Conservation (phyloP, 768 basidiomycete species). For the Lactarius vividus region DNA sequence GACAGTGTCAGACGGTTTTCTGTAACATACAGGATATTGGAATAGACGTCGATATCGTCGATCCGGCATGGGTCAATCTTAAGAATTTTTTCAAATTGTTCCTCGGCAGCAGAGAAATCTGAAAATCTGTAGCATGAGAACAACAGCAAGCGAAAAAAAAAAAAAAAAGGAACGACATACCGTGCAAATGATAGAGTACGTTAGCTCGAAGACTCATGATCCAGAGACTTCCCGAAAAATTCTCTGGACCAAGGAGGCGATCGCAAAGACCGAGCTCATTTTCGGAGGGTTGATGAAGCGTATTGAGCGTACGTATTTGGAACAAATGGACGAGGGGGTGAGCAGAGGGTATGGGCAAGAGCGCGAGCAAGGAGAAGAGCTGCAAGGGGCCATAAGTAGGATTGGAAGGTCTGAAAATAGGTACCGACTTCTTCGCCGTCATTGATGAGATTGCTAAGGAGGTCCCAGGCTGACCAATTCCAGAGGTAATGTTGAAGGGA, state of each 20-base stretch:
- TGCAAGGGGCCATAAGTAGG: constrained; percentile 29
- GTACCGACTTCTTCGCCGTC: constrained; percentile 26
- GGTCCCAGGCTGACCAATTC: constrained; percentile 28
- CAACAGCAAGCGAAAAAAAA: constrained; percentile 6
- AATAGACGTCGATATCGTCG: constrained; percentile 94
- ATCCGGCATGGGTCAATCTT: constrained; percentile 82
- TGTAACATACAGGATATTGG: constrained; percentile 95
- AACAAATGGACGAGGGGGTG: constrained; percentile 67
- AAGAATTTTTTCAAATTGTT: constrained; percentile 84
- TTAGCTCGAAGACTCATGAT: constrained; percentile 83
- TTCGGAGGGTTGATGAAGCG: constrained; percentile 86
- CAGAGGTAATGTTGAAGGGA: constrained; percentile 40
- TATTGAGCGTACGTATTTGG: constrained; percentile 85
- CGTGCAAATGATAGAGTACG: constrained; percentile 86
- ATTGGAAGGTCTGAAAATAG: neutral
- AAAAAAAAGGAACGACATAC: constrained; percentile 43
- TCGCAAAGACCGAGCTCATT: constrained; percentile 80
- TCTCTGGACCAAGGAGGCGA: constrained; percentile 62
- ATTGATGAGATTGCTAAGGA: constrained; percentile 27
- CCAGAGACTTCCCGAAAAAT: constrained; percentile 83
- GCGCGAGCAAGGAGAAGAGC: constrained; percentile 44
- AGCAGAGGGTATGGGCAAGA: constrained; percentile 48
- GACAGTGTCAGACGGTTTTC: constrained; percentile 87
- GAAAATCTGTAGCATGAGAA: constrained; percentile 21
- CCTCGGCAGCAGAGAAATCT: constrained; percentile 91